phyloP scores from a whole-genome alignment of 2,329 filamentous ascomycete genomes.

The Chrysosporium keratinophilum region DNA sequence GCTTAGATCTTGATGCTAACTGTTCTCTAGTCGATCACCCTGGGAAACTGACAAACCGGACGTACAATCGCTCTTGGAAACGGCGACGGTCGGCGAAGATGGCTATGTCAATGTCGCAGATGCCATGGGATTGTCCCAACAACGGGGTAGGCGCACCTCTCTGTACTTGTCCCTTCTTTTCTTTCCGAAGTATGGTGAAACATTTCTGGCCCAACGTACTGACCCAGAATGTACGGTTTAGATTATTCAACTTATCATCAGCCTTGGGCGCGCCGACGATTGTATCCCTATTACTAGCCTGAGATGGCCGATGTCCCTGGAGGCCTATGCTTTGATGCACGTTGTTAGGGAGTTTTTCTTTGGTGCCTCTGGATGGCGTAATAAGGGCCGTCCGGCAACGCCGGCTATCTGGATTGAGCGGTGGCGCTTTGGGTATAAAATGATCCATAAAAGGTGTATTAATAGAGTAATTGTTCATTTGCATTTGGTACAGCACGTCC shows the following conservation, averaged over 20 bases:
- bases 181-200: not conserved
- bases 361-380: not conserved
- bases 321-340: not conserved
- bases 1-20: not conserved
- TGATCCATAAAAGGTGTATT: not conserved
- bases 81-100: slow-evolving; percentile 25
- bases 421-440: not conserved
- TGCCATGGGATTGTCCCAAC: slow-evolving; percentile 32
- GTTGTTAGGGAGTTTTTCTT: not conserved
- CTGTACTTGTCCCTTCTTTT: slow-evolving; percentile 2
- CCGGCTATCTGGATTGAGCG: not conserved
- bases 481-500: not conserved
- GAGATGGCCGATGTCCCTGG: not conserved
- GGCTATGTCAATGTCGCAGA: slow-evolving; percentile 39
- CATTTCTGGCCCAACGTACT: not conserved
- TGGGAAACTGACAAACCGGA: slow-evolving; percentile 30
- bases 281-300: slow-evolving; percentile 18
- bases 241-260: slow-evolving; percentile 37
- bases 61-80: slow-evolving; percentile 24
- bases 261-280: slow-evolving; percentile 26
- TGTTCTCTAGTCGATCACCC: slow-evolving; percentile 27
- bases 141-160: slow-evolving; percentile 27
- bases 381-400: not conserved
- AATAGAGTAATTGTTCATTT: not conserved
- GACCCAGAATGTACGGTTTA: slow-evolving; percentile 11